These are phyloP conservation scores for Onygenales sp. DNA, from an alignment of 2,329 filamentous ascomycete species.

Conservation along the genomic window DNA sequence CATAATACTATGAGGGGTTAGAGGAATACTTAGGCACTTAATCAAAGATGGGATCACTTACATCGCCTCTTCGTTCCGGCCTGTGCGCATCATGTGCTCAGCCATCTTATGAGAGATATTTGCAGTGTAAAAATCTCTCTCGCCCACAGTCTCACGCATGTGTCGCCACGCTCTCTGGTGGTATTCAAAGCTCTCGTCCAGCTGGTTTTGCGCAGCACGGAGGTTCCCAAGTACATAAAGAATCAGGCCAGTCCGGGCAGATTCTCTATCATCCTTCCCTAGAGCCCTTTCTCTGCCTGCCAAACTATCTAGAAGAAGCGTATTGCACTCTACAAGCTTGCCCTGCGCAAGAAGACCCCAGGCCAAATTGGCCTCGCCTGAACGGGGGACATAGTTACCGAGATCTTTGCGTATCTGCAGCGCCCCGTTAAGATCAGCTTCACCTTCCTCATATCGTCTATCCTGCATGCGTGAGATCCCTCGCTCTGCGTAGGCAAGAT, in stretches of 20 bases:
- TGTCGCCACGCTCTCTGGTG: constrained; percentile 14
- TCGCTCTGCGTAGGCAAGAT: constrained; percentile 10
- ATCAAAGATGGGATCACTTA: constrained; percentile 4
- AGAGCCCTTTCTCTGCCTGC: constrained; percentile 13
- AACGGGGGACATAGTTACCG: constrained; percentile 7
- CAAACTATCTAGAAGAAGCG: constrained; percentile 14
- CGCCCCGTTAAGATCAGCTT: constrained; percentile 8
- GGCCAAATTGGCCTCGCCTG: constrained; percentile 7
- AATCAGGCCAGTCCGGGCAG: constrained; percentile 8
- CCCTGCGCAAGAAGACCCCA: constrained; percentile 8
- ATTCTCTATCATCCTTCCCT: constrained; percentile 14
- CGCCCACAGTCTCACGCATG: constrained; percentile 15
- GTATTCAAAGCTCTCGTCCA: constrained; percentile 14
- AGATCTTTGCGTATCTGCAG: constrained; percentile 7
- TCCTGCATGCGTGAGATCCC: constrained; percentile 8
- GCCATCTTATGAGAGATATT: constrained; percentile 16
- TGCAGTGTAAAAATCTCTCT: constrained; percentile 18
- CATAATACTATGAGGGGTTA: constrained; percentile 9
- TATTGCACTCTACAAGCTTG: constrained; percentile 10
- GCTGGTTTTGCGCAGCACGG: constrained; percentile 4
- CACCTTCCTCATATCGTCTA: constrained; percentile 6
- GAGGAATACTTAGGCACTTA: neutral
- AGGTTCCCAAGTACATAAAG: constrained; percentile 10
- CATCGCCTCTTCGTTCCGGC: constrained; percentile 2
- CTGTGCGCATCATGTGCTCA: constrained; percentile 14